These are phyloP conservation scores for Sodiomyces alkalinus DNA, from an alignment of 2,329 filamentous ascomycete species.

Conservation along the genomic window DNA sequence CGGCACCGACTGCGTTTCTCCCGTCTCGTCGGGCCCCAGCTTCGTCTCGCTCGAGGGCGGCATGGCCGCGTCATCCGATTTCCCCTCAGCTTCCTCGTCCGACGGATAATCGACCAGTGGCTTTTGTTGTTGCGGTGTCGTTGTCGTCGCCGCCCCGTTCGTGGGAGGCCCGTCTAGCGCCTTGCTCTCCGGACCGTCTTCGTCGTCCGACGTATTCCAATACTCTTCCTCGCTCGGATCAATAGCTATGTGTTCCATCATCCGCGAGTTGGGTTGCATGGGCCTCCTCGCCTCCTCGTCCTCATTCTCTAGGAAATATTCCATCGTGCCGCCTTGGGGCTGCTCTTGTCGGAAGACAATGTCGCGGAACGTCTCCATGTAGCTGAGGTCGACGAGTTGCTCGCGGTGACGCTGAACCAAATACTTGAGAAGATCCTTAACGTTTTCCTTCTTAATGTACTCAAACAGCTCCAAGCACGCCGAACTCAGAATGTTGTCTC, in stretches of 20 bases:
- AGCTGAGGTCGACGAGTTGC: slow-evolving; percentile 58
- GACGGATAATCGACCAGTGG: slow-evolving; percentile 86
- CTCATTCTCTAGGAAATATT: slow-evolving; percentile 60
- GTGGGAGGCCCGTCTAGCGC: slow-evolving; percentile 20
- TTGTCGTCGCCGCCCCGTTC: slow-evolving; percentile 40
- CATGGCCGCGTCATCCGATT: slow-evolving; percentile 39
- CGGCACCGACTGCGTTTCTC: slow-evolving; percentile 7
- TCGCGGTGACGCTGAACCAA: slow-evolving; percentile 75
- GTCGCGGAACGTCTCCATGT: slow-evolving; percentile 71
- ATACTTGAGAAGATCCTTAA: slow-evolving; percentile 70
- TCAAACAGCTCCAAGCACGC: slow-evolving; percentile 91
- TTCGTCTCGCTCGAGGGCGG: slow-evolving; percentile 10
- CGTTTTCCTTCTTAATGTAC: slow-evolving; percentile 66
- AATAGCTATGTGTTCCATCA: slow-evolving; percentile 55
- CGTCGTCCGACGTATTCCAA: slow-evolving; percentile 71
- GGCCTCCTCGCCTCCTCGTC: slow-evolving; percentile 34
- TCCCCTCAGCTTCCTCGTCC: slow-evolving; percentile 57
- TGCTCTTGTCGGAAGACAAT: slow-evolving; percentile 68
- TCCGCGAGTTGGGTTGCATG: slow-evolving; percentile 32
- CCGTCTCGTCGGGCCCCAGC: slow-evolving; percentile 7
- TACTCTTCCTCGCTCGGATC: slow-evolving; percentile 85
- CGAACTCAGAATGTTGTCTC: slow-evolving; percentile 87
- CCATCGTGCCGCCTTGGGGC: slow-evolving; percentile 49
- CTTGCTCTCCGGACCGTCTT: slow-evolving; percentile 19
- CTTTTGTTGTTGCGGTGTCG: slow-evolving; percentile 46